These are phyloP conservation scores for Perilla frutescens DNA, from an alignment of 257 asterid genomes.

Conservation along the genomic window DNA sequence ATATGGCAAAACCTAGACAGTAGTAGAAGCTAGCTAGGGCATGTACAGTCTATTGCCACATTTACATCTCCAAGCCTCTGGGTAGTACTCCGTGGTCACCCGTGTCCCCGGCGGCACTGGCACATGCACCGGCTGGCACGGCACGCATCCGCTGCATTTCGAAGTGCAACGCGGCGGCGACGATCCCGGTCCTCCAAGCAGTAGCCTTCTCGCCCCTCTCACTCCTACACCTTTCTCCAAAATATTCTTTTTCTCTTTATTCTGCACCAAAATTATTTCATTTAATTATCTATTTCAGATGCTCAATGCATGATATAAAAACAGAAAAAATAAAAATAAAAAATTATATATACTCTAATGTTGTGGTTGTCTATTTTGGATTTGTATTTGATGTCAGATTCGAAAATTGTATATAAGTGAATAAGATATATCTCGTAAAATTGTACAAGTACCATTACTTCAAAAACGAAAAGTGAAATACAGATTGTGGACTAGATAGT, in stretches of 20 bases:
- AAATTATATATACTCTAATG: background rate
- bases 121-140: conserved; percentile 68
- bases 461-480: too few relatives aligned
- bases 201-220: conserved; percentile 46
- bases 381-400: too few relatives aligned
- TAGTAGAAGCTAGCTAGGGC: conserved; percentile 42
- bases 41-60: conserved; percentile 64
- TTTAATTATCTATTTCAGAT: background rate
- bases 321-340: background rate
- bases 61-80: conserved; percentile 76
- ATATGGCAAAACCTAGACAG: background rate
- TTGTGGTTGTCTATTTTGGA: too few relatives aligned
- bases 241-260: conserved; percentile 18
- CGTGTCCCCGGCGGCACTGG: conserved; percentile 77
- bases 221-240: background rate
- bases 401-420: too few relatives aligned
- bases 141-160: conserved; percentile 63
- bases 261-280: conserved; percentile 19
- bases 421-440: too few relatives aligned
- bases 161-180: conserved; percentile 70
- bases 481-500: too few relatives aligned
- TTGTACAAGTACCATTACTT: too few relatives aligned
- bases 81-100: conserved; percentile 67
- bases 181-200: conserved; percentile 59
- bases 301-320: too few relatives aligned